These are phyloP conservation scores for Sporobolus alterniflorus DNA, from an alignment of 202 grass and related monocot genomes.

Conservation along the genomic window DNA sequence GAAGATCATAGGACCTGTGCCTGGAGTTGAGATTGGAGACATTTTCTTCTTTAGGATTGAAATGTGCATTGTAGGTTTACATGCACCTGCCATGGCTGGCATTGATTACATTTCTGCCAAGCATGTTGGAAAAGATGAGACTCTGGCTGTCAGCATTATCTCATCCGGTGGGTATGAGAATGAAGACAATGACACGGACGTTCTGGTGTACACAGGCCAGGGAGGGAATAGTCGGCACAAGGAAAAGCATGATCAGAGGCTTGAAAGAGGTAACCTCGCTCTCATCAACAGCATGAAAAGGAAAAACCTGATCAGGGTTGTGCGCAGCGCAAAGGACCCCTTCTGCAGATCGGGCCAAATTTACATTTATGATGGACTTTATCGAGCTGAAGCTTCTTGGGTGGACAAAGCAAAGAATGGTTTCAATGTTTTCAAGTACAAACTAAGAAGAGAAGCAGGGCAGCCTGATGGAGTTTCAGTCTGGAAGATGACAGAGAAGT, in stretches of 20 bases:
- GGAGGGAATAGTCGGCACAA: conserved; percentile 68
- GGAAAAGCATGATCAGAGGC: conserved; percentile 78
- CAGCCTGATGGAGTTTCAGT: conserved; percentile 68
- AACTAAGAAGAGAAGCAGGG: conserved; percentile 64
- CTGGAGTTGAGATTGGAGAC: conserved; percentile 63
- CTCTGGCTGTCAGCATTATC: conserved; percentile 56
- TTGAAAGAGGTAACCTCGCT: conserved; percentile 83
- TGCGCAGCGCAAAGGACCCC: conserved; percentile 60
- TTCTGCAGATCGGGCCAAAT: conserved; percentile 45
- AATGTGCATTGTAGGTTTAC: conserved; percentile 62
- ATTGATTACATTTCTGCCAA: conserved; percentile 64
- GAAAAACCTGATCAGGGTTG: conserved; percentile 77
- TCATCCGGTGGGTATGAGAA: conserved; percentile 86
- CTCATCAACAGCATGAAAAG: conserved; percentile 56
- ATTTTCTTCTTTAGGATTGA: conserved; percentile 73
- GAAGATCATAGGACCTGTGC: conserved; percentile 57
- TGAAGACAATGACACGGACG: conserved; percentile 22
- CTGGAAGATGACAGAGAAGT: conserved; percentile 85
- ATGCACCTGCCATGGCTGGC: conserved; percentile 61
- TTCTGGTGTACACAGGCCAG: neutral
- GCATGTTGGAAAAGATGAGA: conserved; percentile 20
- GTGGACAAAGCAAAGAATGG: conserved; percentile 55
- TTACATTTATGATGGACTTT: conserved; percentile 90
- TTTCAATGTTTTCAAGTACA: conserved; percentile 77
- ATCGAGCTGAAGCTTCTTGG: conserved; percentile 62